These are phyloP conservation scores for Taiwanofungus camphoratus DNA, from an alignment of 1,284 basidiomycete genomes.

Conservation along the genomic window DNA sequence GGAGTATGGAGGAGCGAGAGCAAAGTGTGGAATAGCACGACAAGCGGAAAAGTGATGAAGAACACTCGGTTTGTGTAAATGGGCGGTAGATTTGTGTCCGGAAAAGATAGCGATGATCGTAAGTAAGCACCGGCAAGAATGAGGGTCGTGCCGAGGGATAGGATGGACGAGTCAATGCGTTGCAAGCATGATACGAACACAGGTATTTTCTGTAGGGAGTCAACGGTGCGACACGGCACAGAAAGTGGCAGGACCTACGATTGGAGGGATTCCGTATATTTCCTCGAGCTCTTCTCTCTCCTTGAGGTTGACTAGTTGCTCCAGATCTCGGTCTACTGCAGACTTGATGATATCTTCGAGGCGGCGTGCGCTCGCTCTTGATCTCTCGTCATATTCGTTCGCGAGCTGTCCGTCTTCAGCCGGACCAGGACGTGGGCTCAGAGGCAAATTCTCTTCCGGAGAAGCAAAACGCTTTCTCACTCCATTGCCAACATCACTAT, in stretches of 20 bases:
- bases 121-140: conserved; percentile 60
- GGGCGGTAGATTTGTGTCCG: conserved; percentile 12
- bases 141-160: conserved; percentile 62
- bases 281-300: conserved; percentile 68
- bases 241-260: conserved; percentile 41
- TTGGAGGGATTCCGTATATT: conserved; percentile 65
- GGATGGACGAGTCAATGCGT: conserved; percentile 62
- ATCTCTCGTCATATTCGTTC: conserved; percentile 5
- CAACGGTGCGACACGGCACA: background rate
- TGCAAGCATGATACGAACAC: conserved; percentile 71
- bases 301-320: conserved; percentile 54
- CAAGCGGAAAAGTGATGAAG: conserved; percentile 40
- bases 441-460: conserved; percentile 18
- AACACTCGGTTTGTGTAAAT: conserved; percentile 31
- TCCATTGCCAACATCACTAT: conserved; percentile 8
- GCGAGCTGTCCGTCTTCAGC: background rate
- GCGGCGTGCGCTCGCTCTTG: conserved; percentile 10
- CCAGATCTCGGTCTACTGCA: conserved; percentile 56
- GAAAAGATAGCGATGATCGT: conserved; percentile 31
- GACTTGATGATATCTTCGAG: conserved; percentile 25
- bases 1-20: conserved; percentile 58
- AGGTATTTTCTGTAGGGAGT: conserved; percentile 52
- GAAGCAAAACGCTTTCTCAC: background rate
- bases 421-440: conserved; percentile 19
- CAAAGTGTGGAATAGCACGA: conserved; percentile 43